Percentiles rank a stretch among this genome's conserved stretches.
Conservation (phyloP, 2,329 filamentous ascomycete species). For the Aspergillus floridensis region DNA sequence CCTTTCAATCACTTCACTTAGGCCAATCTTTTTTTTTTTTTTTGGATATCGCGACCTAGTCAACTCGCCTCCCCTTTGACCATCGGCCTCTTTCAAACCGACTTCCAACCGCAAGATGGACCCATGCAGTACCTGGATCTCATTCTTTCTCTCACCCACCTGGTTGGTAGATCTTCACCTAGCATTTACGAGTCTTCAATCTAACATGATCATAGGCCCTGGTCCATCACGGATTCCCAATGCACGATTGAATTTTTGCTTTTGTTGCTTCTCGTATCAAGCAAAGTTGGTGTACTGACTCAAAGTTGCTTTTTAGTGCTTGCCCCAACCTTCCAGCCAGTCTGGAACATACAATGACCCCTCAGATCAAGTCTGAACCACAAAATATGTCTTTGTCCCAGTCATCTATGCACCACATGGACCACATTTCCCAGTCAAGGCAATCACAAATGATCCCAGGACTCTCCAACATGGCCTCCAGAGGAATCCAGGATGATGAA, state of each 20-base stretch:
- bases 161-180: constrained; percentile 11
- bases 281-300: constrained; percentile 31
- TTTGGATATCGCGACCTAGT: background rate
- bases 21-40: too few relatives aligned
- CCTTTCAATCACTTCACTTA: background rate
- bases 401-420: constrained; percentile 30
- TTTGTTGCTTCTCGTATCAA: constrained; percentile 13
- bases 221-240: constrained; percentile 18
- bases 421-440: constrained; percentile 36
- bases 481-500: constrained; percentile 44
- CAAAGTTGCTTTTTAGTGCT: constrained; percentile 29
- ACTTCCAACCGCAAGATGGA: background rate
- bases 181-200: background rate
- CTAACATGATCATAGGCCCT: constrained; percentile 4
- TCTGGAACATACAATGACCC: constrained; percentile 37
- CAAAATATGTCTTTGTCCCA: constrained; percentile 38
- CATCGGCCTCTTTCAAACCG: background rate
- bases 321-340: constrained; percentile 20
- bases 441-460: constrained; percentile 37
- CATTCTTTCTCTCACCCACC: background rate
- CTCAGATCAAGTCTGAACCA: constrained; percentile 37
- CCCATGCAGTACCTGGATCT: background rate
- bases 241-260: constrained; percentile 16
- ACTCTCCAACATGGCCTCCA: constrained; percentile 39
- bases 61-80: background rate